Percentiles rank a stretch among this genome's conserved stretches.
Conservation (phyloP, 2,329 filamentous ascomycete genomes). For the Neocucurbitaria cava region DNA sequence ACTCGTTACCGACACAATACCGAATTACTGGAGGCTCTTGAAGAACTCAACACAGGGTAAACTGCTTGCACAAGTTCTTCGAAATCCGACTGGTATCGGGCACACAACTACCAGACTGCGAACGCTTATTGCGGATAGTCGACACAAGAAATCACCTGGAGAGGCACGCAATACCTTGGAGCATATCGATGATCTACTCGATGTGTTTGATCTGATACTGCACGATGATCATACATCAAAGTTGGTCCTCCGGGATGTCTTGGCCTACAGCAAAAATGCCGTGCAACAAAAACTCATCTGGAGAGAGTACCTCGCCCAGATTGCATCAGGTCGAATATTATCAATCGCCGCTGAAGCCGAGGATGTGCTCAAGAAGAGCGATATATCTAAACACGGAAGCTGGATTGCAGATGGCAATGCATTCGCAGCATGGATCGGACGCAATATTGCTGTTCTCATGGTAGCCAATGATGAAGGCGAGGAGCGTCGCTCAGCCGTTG, state of each 20-base stretch:
- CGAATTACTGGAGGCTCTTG: constrained; percentile 77
- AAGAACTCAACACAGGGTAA: constrained; percentile 7
- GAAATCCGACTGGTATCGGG: constrained; percentile 78
- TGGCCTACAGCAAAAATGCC: constrained; percentile 47
- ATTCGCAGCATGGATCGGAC: constrained; percentile 76
- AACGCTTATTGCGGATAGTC: constrained; percentile 57
- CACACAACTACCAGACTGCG: constrained; percentile 75
- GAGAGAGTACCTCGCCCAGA: constrained; percentile 67
- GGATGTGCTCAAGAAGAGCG: constrained; percentile 52
- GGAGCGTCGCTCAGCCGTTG: constrained; percentile 38
- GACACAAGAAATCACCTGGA: constrained; percentile 43
- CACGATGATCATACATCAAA: constrained; percentile 51
- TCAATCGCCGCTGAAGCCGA: constrained; percentile 67
- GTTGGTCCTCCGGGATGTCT: constrained; percentile 56
- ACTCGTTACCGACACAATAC: constrained; percentile 75
- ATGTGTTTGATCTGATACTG: constrained; percentile 54
- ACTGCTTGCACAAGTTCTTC: constrained; percentile 69
- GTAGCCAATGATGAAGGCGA: constrained; percentile 44
- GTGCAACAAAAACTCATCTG: constrained; percentile 63
- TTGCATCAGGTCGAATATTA: constrained; percentile 67
- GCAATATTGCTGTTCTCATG: constrained; percentile 64
- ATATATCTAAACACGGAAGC: constrained; percentile 23
- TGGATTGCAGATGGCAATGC: constrained; percentile 72
- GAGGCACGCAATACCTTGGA: constrained; percentile 38
- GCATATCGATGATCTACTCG: constrained; percentile 51